Base-by-base conservation (phyloP, 2,329 filamentous ascomycete species). In the Raffaelea arxii region DNA sequence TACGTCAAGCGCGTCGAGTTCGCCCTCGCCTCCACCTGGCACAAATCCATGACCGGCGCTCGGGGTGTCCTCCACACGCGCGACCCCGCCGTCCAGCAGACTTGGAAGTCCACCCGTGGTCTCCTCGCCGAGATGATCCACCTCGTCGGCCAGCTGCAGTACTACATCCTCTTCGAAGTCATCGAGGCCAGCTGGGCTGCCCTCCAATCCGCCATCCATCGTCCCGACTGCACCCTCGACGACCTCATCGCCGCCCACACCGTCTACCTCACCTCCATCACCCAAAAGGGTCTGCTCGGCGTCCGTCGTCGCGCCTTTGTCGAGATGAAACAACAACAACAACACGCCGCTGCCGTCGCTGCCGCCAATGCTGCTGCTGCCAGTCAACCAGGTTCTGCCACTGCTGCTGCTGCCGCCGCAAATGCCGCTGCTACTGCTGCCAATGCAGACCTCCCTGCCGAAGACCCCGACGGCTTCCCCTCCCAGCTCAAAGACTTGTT, bases 111-210 rank as follows among this genome's bases (percentile, higher is more conserved):
- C 14, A 94, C 90, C 4, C 77, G 91, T 48, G 92, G 90, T 49
- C 82, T 83, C 18, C 80, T 97, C 32, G 90, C 91, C 12, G 94
- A 98, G 65, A 98, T 98, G 92, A 87, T 97, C 16, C 94, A 98
- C 63, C 97, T 98, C 59, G 83, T 97, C 58, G 88, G 88, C 53
- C 92, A 98, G 65, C 75, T 98, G 14, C 92, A 98, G 64, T 96
- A 97, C 68, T 98, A 98, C 63, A 96, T 98, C 55, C 74, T 98
- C 10, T 98, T 97, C 59, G 92, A 98, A 64, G 92, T 98, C 55
- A 97, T 98, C 56, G 92, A 98, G 64, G 84, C 86, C 30, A 92
- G 87, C 42, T 98, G 92, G 94, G 86, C 86, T 51, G 84, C 91
- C 59, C 75, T 98, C 3, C 86, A 96, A 63, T 77, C 79, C 24